Conservation (phyloP, 805 yeast genomes). For the Hanseniaspora clermontiae region DNA sequence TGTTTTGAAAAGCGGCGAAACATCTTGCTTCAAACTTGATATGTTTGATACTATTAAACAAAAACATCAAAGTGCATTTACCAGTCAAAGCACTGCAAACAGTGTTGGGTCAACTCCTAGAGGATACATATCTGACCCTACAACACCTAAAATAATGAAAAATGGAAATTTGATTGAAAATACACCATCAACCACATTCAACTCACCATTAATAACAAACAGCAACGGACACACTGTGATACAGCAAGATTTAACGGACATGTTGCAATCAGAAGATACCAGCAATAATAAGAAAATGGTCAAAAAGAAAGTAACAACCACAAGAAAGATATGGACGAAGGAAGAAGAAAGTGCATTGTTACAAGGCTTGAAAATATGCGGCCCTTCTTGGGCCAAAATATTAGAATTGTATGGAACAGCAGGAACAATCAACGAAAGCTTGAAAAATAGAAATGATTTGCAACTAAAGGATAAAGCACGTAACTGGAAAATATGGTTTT, state of each 20-base stretch:
- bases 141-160: neutral
- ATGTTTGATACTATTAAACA: neutral
- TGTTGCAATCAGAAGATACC: neutral
- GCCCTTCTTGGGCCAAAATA: constrained; percentile 91
- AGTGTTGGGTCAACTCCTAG: constrained; percentile 13
- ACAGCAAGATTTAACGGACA: neutral
- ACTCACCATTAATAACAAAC: neutral
- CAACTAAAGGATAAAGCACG: constrained; percentile 94
- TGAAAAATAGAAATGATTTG: constrained; percentile 79
- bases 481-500: constrained; percentile 80
- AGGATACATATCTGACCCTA: constrained; percentile 1
- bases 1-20: neutral
- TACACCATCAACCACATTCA: neutral
- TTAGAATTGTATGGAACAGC: constrained; percentile 89
- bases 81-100: neutral
- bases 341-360: constrained; percentile 79
- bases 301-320: constrained; percentile 17
- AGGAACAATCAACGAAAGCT: constrained; percentile 67
- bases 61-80: neutral
- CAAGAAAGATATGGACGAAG: constrained; percentile 49
- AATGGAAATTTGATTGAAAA: neutral
- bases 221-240: neutral
- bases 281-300: neutral
- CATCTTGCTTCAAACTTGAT: neutral
- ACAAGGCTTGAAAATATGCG: constrained; percentile 64